Evolutionary conservation across 1,284 basidiomycete genomes (phyloP), one percentile per base, ranked within the genome.

Genomic region (Psilocybe mexicana): DNA sequence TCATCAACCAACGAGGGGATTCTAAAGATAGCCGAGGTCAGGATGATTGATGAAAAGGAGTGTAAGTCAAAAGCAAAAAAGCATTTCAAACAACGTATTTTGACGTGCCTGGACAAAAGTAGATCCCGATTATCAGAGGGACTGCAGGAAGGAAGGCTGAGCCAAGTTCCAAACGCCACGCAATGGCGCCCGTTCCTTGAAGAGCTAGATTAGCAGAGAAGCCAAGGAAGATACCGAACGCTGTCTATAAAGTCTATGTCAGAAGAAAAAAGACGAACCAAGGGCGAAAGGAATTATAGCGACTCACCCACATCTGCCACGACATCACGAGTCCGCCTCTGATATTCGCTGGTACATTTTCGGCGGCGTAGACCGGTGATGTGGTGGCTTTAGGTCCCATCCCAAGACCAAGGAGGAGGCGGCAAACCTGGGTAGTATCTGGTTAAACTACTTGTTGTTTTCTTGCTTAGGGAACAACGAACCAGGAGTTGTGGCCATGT

Each of bases 281-380:
- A 4, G 11, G 36, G 23, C 47, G 33, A 33, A 40, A 35, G 1
- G 24, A 52, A 28, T 25, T 11, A 23, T 24, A 50, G 55, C 23
- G 55, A 70, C 74, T 66, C 42, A 81, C 85, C 84, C 84, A 83
- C 64, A 82, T 66, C 67, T 82, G 81, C 83, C 83, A 85, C 38
- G 78, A 82, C 86, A 88, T 88, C 52, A 87, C 85, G n/a, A 89
- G 76, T 12, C 84, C 85, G 59, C 87, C 87, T 58, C 88, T 81
- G 58, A 90, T 87, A 43, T 71, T 72, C 0, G 87, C 80, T 0
- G 88, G 88, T 0, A 81, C 76, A 59, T 80, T 80, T 69, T 88
- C 85, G 7, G 85, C 85, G 18, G 84, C 79, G 67, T 76, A 86
- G 18, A 85, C 78, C 12, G 84, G 83, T 0, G 80, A 79, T 0